phyloP scores from a whole-genome alignment of 805 yeast species.

The Metschnikowia matae region DNA sequence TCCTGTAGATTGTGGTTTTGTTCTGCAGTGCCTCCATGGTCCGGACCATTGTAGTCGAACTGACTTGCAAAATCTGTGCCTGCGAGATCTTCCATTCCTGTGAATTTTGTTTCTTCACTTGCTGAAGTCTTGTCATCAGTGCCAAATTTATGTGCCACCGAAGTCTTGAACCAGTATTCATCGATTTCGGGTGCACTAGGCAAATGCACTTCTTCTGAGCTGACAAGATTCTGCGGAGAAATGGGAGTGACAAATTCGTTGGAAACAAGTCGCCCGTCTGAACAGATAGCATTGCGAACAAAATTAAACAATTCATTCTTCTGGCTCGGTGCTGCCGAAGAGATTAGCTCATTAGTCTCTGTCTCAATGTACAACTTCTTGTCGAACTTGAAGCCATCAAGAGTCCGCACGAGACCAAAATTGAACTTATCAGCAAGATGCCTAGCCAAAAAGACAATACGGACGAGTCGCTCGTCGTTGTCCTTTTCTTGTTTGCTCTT shows the following conservation, averaged over 20 bases:
- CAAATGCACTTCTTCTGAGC: slow-evolving; percentile 7
- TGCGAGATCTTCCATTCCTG: slow-evolving; percentile 21
- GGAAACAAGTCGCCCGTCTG: slow-evolving; percentile 40
- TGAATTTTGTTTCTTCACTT: slow-evolving; percentile 21
- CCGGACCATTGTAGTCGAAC: slow-evolving; percentile 14
- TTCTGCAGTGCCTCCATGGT: background rate
- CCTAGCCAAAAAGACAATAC: slow-evolving; percentile 50
- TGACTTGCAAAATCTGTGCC: slow-evolving; percentile 32
- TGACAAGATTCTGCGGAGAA: slow-evolving; percentile 27
- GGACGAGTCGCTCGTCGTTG: slow-evolving; percentile 47
- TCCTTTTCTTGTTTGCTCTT: slow-evolving; percentile 33
- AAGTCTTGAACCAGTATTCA: slow-evolving; percentile 20
- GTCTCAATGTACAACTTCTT: slow-evolving; percentile 23
- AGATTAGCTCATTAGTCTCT: slow-evolving; percentile 21
- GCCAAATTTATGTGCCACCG: slow-evolving; percentile 10
- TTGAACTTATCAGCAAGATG: slow-evolving; percentile 48
- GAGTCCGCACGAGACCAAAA: slow-evolving; percentile 51
- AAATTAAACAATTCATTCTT: slow-evolving; percentile 22
- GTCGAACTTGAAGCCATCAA: slow-evolving; percentile 43
- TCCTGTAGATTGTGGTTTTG: slow-evolving; percentile 2
- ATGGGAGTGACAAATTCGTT: slow-evolving; percentile 38
- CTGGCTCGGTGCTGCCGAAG: slow-evolving; percentile 17
- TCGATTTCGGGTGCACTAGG: slow-evolving; percentile 24
- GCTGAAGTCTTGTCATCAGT: slow-evolving; percentile 22
- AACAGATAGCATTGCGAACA: slow-evolving; percentile 33